A percentile compares a stretch with the other conserved stretches of the same genome.
phyloP scores from a whole-genome alignment of 345 rosid species.

The Salix dunnii region DNA sequence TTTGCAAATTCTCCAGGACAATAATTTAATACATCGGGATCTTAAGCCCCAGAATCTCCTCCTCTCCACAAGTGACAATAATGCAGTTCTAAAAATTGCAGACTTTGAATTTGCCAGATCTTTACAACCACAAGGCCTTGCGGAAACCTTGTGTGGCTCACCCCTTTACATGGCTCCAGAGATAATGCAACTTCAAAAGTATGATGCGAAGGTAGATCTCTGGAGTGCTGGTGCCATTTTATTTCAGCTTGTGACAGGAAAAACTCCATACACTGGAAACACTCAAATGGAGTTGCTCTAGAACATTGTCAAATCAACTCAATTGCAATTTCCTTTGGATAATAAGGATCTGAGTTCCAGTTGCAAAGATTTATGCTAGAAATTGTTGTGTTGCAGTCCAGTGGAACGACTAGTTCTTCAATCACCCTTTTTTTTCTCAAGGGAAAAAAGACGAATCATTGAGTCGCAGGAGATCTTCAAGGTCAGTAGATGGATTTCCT shows the following conservation, averaged over 20 bases:
- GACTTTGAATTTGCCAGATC: slow-evolving; percentile 99
- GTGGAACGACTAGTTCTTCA: slow-evolving; percentile 94
- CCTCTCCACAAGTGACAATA: slow-evolving; percentile 58
- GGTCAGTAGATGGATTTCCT: slow-evolving; percentile 44
- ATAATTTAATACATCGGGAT: slow-evolving; percentile 92
- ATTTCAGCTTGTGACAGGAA: slow-evolving; percentile 90
- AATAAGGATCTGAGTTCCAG: slow-evolving; percentile 53
- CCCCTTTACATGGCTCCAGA: slow-evolving; percentile 99
- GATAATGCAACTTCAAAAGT: slow-evolving; percentile 96
- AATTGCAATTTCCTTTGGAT: slow-evolving; percentile 66
- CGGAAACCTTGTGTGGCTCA: slow-evolving; percentile 97
- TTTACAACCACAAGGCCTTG: slow-evolving; percentile 85
- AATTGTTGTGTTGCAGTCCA: slow-evolving; percentile 83
- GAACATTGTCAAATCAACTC: slow-evolving; percentile 78
- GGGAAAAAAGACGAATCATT: slow-evolving; percentile 44
- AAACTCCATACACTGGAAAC: slow-evolving; percentile 89
- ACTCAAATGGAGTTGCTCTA: slow-evolving; percentile 93
- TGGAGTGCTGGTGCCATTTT: slow-evolving; percentile 99
- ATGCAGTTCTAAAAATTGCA: slow-evolving; percentile 81
- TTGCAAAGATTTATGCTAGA: slow-evolving; percentile 85
- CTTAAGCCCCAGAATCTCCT: slow-evolving; percentile 99
- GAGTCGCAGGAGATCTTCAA: slow-evolving; percentile 44
- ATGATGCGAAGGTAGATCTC: slow-evolving; percentile 99
- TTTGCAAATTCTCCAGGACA: slow-evolving; percentile 78
- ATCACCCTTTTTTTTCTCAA: slow-evolving; percentile 71